phyloP scores from a whole-genome alignment of 2,329 filamentous ascomycete species.

The Epichloe hybrida region DNA sequence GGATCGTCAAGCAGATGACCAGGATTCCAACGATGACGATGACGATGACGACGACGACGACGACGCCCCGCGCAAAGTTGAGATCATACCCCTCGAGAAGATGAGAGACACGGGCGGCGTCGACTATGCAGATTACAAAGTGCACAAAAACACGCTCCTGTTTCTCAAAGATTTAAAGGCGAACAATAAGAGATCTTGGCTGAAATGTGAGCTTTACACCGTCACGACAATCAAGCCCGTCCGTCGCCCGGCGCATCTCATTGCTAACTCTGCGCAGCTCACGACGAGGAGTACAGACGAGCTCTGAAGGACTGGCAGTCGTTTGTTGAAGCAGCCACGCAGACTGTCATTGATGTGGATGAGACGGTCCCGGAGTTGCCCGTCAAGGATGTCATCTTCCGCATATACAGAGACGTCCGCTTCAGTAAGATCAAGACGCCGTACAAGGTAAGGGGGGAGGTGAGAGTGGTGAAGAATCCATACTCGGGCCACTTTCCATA shows the following conservation, averaged over 20 bases:
- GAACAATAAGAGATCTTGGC: constrained; percentile 45
- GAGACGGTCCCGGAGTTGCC: constrained; percentile 78
- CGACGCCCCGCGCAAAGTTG: constrained; percentile 20
- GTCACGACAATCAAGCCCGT: not conserved
- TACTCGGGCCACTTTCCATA: no score
- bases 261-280: constrained; percentile 33
- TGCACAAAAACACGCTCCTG: constrained; percentile 44
- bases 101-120: constrained; percentile 20
- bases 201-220: constrained; percentile 35
- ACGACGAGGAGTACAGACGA: constrained; percentile 67
- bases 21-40: constrained; percentile 14
- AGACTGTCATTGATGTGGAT: constrained; percentile 58
- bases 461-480: no score
- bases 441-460: constrained; percentile 54
- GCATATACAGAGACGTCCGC: constrained; percentile 75
- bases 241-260: not conserved
- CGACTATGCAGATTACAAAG: constrained; percentile 35
- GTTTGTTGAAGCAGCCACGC: constrained; percentile 60
- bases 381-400: constrained; percentile 72
- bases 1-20: constrained; percentile 8
- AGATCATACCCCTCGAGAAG: constrained; percentile 23
- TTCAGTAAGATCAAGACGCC: constrained; percentile 77
- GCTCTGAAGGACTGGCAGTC: constrained; percentile 70
- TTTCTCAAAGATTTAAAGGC: constrained; percentile 46
- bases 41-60: constrained; percentile 25